A percentile compares a stretch with the other conserved stretches of the same genome.
These are phyloP conservation scores for Candida loeiensis DNA, from an alignment of 805 yeast genomes.

Conservation along the genomic window DNA sequence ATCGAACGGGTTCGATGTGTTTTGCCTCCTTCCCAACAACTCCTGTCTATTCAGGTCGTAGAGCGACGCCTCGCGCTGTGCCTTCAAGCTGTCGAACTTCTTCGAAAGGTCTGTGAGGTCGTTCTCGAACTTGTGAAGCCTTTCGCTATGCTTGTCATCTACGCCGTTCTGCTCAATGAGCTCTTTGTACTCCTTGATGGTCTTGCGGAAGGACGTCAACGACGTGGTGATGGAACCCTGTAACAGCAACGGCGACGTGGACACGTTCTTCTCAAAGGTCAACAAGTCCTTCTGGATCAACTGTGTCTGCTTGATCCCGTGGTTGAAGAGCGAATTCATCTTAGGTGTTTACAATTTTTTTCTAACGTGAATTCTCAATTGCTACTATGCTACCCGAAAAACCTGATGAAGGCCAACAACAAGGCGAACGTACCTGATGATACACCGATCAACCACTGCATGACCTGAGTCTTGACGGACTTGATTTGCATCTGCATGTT, in stretches of 20 bases:
- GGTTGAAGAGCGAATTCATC: constrained; percentile 82
- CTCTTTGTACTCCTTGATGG: constrained; percentile 64
- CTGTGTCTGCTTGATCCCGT: constrained; percentile 82
- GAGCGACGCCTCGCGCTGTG: constrained; percentile 50
- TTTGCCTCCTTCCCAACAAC: constrained; percentile 49
- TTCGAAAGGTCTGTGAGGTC: constrained; percentile 45
- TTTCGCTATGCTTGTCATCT: constrained; percentile 45
- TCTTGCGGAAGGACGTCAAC: constrained; percentile 67
- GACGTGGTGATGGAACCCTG: constrained; percentile 81
- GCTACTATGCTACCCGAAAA: constrained; percentile 47
- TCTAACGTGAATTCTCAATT: constrained; percentile 1
- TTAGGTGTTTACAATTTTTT: constrained; percentile 3
- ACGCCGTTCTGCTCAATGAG: constrained; percentile 57
- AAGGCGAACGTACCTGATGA: constrained; percentile 97
- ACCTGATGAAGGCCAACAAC: constrained; percentile 84
- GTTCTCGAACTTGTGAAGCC: constrained; percentile 55
- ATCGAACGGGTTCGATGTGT: constrained; percentile 36
- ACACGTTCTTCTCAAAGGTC: constrained; percentile 60
- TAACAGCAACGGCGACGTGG: constrained; percentile 68
- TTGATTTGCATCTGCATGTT: constrained; percentile 95
- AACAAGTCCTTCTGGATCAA: constrained; percentile 66
- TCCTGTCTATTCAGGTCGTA: constrained; percentile 49
- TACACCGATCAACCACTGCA: constrained; percentile 98
- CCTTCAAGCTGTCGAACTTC: constrained; percentile 52
- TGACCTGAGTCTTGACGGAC: constrained; percentile 90